Base-by-base conservation (phyloP, 2,329 filamentous ascomycete species). In the Botrytis squamosa region DNA sequence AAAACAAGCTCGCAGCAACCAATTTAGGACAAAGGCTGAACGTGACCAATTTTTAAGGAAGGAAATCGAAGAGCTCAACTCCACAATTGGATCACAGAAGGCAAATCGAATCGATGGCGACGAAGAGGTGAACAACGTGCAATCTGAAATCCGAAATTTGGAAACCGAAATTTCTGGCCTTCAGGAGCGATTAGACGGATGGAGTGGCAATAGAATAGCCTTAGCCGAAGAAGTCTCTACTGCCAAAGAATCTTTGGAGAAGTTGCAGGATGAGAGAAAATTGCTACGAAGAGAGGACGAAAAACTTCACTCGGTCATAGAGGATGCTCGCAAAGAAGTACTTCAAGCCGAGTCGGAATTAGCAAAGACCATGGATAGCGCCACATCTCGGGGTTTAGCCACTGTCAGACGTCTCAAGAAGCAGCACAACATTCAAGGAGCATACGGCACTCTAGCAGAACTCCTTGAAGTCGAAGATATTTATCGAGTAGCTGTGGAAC, bases 401-500 rank as follows among this genome's bases (percentile, higher is more conserved):
- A 92, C 93, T 4, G 92, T 99, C 29, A 91, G 94, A 72, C 90
- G 92, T 62, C 88, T 98, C 78, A 95, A 94, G 83, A 88, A 90
- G 66, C 91, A 97, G 77, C 86, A 92, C 76, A 89, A 94, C 74
- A 89, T 98, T 9, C 88, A 92, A 1, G 96, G 96, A 40, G 94
- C 96, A 2, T 97, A 97, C 81, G 96, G 97, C 68, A 97, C 95
- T 0, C 84, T 99, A 55, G 95, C 95, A 7, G 97, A 99, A 81
- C 88, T 99, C n/a, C 90, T 98, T 78, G 90, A 94, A 72, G 94
- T 97, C 67, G 89, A 87, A 74, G 94, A 97, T 71, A 88, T 90
- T 71, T 98, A 97, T 83, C 90, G 94, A 75, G 90, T 95, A 18
- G 94, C 96, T 2, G 92, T 97, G 16, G 96, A 99, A 83, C 94